Conservation (phyloP, 2,329 filamentous ascomycete genomes). For the Epichloe festucae region DNA sequence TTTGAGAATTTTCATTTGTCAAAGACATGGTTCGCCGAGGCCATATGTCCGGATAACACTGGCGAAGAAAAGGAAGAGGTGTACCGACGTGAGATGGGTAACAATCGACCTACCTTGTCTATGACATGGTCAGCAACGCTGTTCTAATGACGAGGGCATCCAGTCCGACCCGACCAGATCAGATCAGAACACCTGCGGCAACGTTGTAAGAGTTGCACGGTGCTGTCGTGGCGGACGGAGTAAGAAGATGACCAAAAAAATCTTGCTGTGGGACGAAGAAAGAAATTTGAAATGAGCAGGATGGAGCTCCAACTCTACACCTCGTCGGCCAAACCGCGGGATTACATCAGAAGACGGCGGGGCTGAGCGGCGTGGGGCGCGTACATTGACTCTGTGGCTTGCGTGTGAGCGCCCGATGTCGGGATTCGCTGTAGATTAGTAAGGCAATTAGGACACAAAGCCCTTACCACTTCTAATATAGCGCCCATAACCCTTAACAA, state of each 20-base stretch:
- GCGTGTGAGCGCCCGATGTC: no score
- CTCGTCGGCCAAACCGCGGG: not conserved
- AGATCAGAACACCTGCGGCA: no score
- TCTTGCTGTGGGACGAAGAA: not conserved
- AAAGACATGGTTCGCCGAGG: not conserved
- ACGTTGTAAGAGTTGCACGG: not conserved
- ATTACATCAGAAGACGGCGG: not conserved
- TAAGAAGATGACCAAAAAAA: not conserved
- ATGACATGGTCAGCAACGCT: conserved; percentile 17
- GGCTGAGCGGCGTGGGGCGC: not conserved
- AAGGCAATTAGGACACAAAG: no score
- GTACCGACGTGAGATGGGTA: not conserved
- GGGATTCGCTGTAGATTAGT: no score
- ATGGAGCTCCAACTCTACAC: not conserved
- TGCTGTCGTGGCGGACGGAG: not conserved
- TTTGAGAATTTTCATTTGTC: not conserved
- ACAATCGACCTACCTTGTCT: conserved; percentile 15
- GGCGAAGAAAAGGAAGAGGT: not conserved
- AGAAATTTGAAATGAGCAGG: not conserved
- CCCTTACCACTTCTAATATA: no score
- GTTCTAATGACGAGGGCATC: not conserved
- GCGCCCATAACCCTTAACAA: no score
- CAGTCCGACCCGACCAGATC: not conserved
- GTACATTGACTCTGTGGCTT: no score
- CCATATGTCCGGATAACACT: not conserved